These are phyloP conservation scores for Pseudogymnoascus sp. DNA, from an alignment of 2,329 filamentous ascomycete species.

Conservation along the genomic window DNA sequence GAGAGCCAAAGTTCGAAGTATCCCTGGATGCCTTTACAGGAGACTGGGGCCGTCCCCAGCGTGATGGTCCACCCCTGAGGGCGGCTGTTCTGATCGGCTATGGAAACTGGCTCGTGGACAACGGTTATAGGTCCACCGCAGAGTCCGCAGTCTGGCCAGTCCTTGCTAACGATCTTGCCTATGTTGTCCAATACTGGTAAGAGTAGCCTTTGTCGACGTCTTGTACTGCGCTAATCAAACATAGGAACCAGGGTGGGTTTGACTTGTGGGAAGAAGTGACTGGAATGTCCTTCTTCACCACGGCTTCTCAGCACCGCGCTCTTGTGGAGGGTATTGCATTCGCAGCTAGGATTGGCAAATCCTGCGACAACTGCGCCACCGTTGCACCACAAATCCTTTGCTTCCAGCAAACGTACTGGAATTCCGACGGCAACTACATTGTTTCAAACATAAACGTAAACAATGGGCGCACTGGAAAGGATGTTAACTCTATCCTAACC, in stretches of 20 bases:
- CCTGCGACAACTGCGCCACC: constrained; percentile 50
- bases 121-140: constrained; percentile 42
- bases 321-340: constrained; percentile 58
- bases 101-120: constrained; percentile 59
- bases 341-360: constrained; percentile 52
- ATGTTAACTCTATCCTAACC: constrained; percentile 60
- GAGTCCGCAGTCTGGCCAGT: constrained; percentile 59
- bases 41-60: constrained; percentile 68
- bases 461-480: constrained; percentile 56
- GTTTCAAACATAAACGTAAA: constrained; percentile 60
- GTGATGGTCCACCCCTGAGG: constrained; percentile 69
- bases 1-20: constrained; percentile 65
- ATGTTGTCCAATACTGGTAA: constrained; percentile 63
- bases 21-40: constrained; percentile 55
- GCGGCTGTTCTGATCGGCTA: constrained; percentile 66
- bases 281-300: constrained; percentile 72
- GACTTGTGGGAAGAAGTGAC: constrained; percentile 79
- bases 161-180: constrained; percentile 65
- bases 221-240: constrained; percentile 1
- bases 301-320: constrained; percentile 60
- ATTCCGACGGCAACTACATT: constrained; percentile 46
- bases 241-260: constrained; percentile 46
- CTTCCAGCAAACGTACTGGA: constrained; percentile 68
- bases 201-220: background rate
- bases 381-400: constrained; percentile 64